phyloP scores from a whole-genome alignment of 352 stramenopile genomes.

The Phytophthora cryptogea region DNA sequence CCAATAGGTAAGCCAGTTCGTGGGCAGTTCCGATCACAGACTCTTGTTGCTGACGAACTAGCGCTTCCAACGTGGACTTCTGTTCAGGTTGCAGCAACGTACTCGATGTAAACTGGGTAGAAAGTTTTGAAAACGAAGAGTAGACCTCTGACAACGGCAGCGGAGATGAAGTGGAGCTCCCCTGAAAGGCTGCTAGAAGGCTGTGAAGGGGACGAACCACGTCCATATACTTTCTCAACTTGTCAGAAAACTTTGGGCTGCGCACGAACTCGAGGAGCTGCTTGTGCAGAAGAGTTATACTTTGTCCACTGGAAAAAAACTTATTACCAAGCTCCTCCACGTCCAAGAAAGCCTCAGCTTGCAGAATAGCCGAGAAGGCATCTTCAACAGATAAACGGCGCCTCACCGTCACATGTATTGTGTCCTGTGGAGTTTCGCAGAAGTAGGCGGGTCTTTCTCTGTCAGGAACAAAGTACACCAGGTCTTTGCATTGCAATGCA shows the following conservation, averaged over 20 bases:
- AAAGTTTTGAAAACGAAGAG: constrained; percentile 27
- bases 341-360: constrained; percentile 40
- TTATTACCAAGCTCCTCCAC: not conserved
- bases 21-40: constrained; percentile 25
- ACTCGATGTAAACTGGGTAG: constrained; percentile 27
- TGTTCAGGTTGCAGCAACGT: constrained; percentile 29
- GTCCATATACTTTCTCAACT: constrained; percentile 39
- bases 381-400: constrained; percentile 29
- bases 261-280: constrained; percentile 32
- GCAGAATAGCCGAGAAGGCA: constrained; percentile 32
- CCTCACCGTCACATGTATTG: constrained; percentile 31
- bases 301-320: constrained; percentile 2
- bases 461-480: constrained; percentile 29
- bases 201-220: constrained; percentile 34
- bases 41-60: constrained; percentile 31
- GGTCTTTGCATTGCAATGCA: constrained; percentile 40
- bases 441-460: constrained; percentile 1
- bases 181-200: constrained; percentile 23
- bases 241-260: constrained; percentile 28
- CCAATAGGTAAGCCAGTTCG: constrained; percentile 43
- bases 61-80: constrained; percentile 25
- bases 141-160: constrained; percentile 48
- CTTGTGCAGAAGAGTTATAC: constrained; percentile 19
- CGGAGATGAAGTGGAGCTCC: not conserved
- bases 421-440: not conserved